Evolutionary conservation across 2,329 filamentous ascomycete species (phyloP).

Genomic region (Didymella lethalis): DNA sequence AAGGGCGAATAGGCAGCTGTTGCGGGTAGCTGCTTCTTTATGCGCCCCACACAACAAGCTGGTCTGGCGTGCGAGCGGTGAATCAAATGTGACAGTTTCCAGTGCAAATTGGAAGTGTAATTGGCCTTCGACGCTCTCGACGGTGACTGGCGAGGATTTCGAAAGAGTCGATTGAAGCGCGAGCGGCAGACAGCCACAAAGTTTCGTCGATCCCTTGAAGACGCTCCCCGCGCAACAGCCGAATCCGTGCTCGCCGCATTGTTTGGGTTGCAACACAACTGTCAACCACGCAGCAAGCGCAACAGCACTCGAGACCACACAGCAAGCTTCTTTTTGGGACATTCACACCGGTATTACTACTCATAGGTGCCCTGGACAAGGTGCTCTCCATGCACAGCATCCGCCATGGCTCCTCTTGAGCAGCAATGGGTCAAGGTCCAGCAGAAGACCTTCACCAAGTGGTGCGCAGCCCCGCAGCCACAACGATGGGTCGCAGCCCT

Average conservation of each 20-base stretch:
- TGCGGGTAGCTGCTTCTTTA: conserved; percentile 16
- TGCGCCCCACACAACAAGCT: conserved; percentile 23
- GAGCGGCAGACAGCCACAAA: conserved; percentile 26
- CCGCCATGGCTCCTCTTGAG: conserved; percentile 59
- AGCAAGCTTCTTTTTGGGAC: conserved; percentile 16
- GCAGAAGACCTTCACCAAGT: conserved; percentile 99
- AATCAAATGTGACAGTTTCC: conserved; percentile 11
- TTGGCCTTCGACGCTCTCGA: conserved; percentile 8
- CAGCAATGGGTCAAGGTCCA: conserved; percentile 79
- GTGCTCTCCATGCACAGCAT: conserved; percentile 40
- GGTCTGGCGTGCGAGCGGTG: conserved; percentile 7
- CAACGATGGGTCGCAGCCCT: conserved; percentile 15
- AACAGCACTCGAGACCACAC: conserved; percentile 14
- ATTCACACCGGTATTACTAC: conserved; percentile 35
- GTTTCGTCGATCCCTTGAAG: conserved; percentile 20
- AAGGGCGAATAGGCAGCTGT: conserved; percentile 21
- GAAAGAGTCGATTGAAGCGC: conserved; percentile 3
- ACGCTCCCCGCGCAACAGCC: conserved; percentile 33
- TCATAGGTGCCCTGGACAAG: conserved; percentile 23
- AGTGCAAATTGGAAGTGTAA: conserved; percentile 3
- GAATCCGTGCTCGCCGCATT: conserved; percentile 41
- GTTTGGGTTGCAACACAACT: conserved; percentile 40
- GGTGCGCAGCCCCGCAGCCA: conserved; percentile 60
- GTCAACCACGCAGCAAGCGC: conserved; percentile 31
- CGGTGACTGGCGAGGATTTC: conserved; percentile 17